A percentile compares a stretch with the other conserved stretches of the same genome.
These are phyloP conservation scores for Penicillium flavigenum DNA, from an alignment of 495 filamentous ascomycete species.

Conservation along the genomic window DNA sequence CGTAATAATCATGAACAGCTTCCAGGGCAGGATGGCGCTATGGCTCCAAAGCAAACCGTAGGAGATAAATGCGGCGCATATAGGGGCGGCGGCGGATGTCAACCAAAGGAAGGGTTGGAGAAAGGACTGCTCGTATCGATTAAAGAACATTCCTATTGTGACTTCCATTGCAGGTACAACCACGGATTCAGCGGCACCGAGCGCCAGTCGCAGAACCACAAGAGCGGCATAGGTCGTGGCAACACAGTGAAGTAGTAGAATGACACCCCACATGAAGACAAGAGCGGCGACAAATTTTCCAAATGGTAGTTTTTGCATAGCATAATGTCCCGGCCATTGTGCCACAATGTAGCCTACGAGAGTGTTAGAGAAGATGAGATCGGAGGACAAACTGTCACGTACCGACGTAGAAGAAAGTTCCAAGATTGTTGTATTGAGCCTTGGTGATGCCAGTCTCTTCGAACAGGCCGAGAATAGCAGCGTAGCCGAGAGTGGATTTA, in stretches of 20 bases:
- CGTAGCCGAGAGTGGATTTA: constrained; percentile 25
- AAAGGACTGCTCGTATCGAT: constrained; percentile 21
- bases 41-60: constrained; percentile 26
- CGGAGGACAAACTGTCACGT: background rate
- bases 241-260: constrained; percentile 25
- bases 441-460: constrained; percentile 23
- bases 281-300: constrained; percentile 24
- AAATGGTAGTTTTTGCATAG: constrained; percentile 26
- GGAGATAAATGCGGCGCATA: constrained; percentile 26
- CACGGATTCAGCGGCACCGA: constrained; percentile 23
- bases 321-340: constrained; percentile 27
- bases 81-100: constrained; percentile 19
- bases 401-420: constrained; percentile 30
- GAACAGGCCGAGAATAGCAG: constrained; percentile 28
- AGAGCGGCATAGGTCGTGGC: constrained; percentile 23
- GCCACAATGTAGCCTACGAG: constrained; percentile 15
- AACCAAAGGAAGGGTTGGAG: constrained; percentile 29
- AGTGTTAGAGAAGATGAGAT: background rate
- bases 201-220: constrained; percentile 23
- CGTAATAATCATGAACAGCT: constrained; percentile 31
- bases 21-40: constrained; percentile 25
- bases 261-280: constrained; percentile 23
- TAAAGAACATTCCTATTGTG: constrained; percentile 32
- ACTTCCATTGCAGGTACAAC: constrained; percentile 30
- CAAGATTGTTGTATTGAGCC: constrained; percentile 26